Percentiles rank a stretch among this genome's conserved stretches.
phyloP scores from a whole-genome alignment of 2,329 filamentous ascomycete genomes.

The Ceratocystis huliohia region DNA sequence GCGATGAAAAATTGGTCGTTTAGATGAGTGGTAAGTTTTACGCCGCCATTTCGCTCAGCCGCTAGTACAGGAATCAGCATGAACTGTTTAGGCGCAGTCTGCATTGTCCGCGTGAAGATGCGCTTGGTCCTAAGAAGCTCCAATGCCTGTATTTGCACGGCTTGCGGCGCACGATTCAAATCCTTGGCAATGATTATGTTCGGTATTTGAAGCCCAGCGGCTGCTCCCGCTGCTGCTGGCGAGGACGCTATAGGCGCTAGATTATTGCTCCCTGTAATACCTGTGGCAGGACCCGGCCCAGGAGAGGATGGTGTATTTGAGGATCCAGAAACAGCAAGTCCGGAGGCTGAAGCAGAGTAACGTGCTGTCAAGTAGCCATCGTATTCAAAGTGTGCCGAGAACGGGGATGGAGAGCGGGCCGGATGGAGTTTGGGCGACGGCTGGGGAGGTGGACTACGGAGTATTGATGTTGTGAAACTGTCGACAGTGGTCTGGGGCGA shows the following conservation, averaged over 20 bases:
- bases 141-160: slow-evolving; percentile 68
- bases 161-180: slow-evolving; percentile 58
- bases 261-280: slow-evolving; percentile 16
- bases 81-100: slow-evolving; percentile 64
- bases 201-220: slow-evolving; percentile 42
- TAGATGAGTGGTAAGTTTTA: slow-evolving; percentile 43
- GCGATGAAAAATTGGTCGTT: slow-evolving; percentile 83
- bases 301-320: slow-evolving; percentile 24
- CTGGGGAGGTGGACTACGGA: slow-evolving; percentile 31
- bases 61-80: slow-evolving; percentile 64
- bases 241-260: slow-evolving; percentile 14
- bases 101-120: slow-evolving; percentile 61
- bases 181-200: slow-evolving; percentile 75
- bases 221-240: slow-evolving; percentile 21
- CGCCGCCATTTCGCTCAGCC: slow-evolving; percentile 34
- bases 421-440: slow-evolving; percentile 18
- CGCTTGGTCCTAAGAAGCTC: slow-evolving; percentile 69
- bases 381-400: slow-evolving; percentile 22
- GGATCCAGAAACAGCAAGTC: slow-evolving; percentile 23
- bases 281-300: neutral
- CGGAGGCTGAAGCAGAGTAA: slow-evolving; percentile 26
- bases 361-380: slow-evolving; percentile 25
- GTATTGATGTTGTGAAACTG: slow-evolving; percentile 61
- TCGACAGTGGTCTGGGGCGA: slow-evolving; percentile 61
- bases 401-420: slow-evolving; percentile 25